Evolutionary conservation across 176 grass and related monocot genomes (phyloP).

Genomic region (Rhipidocladum racemiflorum): DNA sequence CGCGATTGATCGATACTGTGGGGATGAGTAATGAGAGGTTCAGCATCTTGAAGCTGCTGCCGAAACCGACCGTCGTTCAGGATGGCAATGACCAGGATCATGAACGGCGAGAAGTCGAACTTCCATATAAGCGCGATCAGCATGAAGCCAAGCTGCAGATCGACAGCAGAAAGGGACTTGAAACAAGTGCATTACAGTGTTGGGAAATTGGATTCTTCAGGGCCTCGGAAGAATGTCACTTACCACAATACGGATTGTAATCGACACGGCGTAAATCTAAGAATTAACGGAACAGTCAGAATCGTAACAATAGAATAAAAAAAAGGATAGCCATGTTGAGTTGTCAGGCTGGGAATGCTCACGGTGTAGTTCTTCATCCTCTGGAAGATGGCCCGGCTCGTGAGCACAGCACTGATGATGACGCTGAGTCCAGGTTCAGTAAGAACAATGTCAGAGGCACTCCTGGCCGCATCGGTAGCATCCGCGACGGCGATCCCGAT

Average conservation of each 20-base stretch:
- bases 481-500: constrained; percentile 96
- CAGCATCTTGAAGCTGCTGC: not conserved
- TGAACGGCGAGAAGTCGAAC: constrained; percentile 97
- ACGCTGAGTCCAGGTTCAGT: constrained; percentile 91
- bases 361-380: constrained; percentile 99
- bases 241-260: constrained; percentile 99
- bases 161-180: not conserved
- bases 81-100: constrained; percentile 96
- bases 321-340: not conserved
- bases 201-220: not conserved
- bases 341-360: not conserved
- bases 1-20: not conserved
- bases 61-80: constrained; percentile 80
- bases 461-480: constrained; percentile 85
- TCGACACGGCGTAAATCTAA: constrained; percentile 95
- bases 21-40: not conserved
- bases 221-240: not conserved
- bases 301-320: not conserved
- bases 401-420: constrained; percentile 97
- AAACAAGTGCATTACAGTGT: not conserved
- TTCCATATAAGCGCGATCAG: constrained; percentile 93
- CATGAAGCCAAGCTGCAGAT: constrained; percentile 88
- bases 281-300: constrained; percentile 5
- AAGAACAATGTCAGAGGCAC: constrained; percentile 93
- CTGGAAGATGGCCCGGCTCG: constrained; percentile 92